phyloP scores from a whole-genome alignment of 2,329 filamentous ascomycete species.

The Colletotrichum theobromicola region DNA sequence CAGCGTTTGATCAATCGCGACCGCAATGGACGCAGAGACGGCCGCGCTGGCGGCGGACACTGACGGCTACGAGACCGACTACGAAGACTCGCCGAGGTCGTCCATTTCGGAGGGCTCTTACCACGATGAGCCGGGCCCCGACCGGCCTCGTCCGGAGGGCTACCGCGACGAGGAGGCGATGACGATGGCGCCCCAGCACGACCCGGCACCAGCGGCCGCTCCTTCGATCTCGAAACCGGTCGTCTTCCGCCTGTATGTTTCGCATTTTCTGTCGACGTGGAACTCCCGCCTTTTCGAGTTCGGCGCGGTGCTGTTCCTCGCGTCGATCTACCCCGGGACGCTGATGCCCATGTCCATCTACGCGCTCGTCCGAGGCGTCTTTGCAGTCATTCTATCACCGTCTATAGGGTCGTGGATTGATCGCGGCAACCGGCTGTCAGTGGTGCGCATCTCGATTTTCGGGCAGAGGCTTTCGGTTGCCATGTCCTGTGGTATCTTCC shows the following conservation, averaged over 20 bases:
- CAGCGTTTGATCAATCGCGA: neutral
- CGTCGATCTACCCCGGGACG: constrained; percentile 60
- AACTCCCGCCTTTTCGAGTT: constrained; percentile 71
- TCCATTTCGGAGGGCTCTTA: neutral
- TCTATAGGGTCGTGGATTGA: constrained; percentile 67
- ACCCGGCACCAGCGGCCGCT: neutral
- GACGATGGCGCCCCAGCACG: neutral
- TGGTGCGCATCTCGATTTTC: constrained; percentile 57
- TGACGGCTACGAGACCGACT: neutral
- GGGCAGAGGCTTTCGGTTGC: constrained; percentile 50
- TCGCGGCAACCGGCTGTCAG: constrained; percentile 50
- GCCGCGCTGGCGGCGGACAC: neutral
- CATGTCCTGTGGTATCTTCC: constrained; percentile 51
- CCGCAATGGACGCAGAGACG: neutral
- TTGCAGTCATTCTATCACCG: constrained; percentile 64
- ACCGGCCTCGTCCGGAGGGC: neutral
- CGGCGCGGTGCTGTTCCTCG: constrained; percentile 63
- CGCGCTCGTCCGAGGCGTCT: constrained; percentile 62
- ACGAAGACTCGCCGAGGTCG: neutral
- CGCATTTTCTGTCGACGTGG: constrained; percentile 68
- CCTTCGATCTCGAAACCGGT: neutral
- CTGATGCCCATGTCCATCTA: constrained; percentile 73
- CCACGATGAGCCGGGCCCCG: neutral
- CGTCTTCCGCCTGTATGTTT: constrained; percentile 52
- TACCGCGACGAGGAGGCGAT: neutral